A percentile compares a stretch with the other conserved stretches of the same genome.
Conservation (phyloP, 148 eudicot genomes). For the Nepenthes gracilis region DNA sequence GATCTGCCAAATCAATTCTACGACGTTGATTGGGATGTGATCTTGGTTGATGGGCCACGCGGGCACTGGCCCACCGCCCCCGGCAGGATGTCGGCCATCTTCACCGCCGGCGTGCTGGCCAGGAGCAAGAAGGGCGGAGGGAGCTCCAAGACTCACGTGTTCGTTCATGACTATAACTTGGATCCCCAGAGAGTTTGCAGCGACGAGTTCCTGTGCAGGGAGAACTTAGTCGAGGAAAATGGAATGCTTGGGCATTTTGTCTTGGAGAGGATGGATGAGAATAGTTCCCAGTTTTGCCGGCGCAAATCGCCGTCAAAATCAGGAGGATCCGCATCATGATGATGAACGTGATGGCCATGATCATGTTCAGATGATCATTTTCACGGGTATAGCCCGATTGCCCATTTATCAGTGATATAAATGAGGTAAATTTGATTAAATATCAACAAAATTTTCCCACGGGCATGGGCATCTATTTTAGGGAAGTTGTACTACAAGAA, state of each 20-base stretch:
- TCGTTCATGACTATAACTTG: slow-evolving; percentile 55
- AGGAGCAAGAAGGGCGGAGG: slow-evolving; percentile 53
- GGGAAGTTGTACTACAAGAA: no score
- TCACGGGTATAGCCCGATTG: no score
- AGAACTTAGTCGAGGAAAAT: slow-evolving; percentile 54
- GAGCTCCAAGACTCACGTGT: slow-evolving; percentile 44
- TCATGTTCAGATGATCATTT: no score
- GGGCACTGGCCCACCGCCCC: slow-evolving; percentile 78
- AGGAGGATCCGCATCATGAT: no score
- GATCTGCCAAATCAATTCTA: slow-evolving; percentile 73
- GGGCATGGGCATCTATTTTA: no score
- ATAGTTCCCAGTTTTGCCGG: slow-evolving; percentile 33
- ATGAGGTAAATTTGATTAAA: no score
- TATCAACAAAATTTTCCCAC: no score
- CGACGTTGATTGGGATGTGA: slow-evolving; percentile 66
- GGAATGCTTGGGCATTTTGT: slow-evolving; percentile 60
- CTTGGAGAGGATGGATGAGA: slow-evolving; percentile 48
- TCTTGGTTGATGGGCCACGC: slow-evolving; percentile 65
- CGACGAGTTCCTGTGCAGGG: slow-evolving; percentile 62
- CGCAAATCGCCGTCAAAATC: not conserved
- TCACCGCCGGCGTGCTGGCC: slow-evolving; percentile 60
- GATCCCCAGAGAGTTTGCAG: slow-evolving; percentile 34
- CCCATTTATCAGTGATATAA: no score
- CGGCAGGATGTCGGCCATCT: slow-evolving; percentile 60
- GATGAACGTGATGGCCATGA: no score